phyloP scores from a whole-genome alignment of 139 green algal genomes.

The Medakamo hakoo region DNA sequence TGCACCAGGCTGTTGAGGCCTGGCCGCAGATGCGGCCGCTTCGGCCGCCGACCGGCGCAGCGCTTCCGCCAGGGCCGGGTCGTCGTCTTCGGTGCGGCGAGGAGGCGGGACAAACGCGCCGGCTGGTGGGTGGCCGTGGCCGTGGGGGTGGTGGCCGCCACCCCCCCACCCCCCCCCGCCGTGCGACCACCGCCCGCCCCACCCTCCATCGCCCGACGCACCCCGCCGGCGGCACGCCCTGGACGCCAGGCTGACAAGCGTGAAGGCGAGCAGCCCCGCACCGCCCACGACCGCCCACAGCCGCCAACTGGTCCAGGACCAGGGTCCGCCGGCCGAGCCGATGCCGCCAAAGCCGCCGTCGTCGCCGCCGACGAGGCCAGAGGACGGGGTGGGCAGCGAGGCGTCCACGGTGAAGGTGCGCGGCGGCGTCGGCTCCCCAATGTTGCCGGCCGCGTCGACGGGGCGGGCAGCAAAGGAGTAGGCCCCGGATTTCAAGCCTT shows the following conservation, averaged over 20 bases:
- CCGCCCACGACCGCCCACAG: not conserved
- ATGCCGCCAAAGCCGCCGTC: not conserved
- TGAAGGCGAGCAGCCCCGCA: not conserved
- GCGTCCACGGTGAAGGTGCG: conserved; percentile 11
- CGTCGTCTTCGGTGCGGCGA: too few species aligned
- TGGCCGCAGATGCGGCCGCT: too few species aligned
- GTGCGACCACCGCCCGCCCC: too few species aligned
- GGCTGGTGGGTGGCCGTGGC: too few species aligned
- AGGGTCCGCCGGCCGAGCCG: too few species aligned
- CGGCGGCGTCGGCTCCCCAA: conserved; percentile 4
- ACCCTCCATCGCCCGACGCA: not conserved
- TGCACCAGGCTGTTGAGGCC: too few species aligned
- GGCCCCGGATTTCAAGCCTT: conserved; percentile 7
- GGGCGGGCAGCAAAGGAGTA: conserved; percentile 16
- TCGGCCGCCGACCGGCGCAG: too few species aligned
- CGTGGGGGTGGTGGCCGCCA: too few species aligned
- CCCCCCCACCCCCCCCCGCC: too few species aligned
- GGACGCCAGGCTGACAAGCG: not conserved
- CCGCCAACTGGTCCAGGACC: not conserved
- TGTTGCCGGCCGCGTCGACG: conserved; percentile 24
- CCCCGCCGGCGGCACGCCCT: not conserved
- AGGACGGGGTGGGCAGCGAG: not conserved
- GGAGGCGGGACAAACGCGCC: too few species aligned
- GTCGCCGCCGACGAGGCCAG: not conserved
- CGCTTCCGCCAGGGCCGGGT: too few species aligned